Evolutionary conservation across 306 rosid genomes (phyloP).

Genomic region (Purshia tridentata): DNA sequence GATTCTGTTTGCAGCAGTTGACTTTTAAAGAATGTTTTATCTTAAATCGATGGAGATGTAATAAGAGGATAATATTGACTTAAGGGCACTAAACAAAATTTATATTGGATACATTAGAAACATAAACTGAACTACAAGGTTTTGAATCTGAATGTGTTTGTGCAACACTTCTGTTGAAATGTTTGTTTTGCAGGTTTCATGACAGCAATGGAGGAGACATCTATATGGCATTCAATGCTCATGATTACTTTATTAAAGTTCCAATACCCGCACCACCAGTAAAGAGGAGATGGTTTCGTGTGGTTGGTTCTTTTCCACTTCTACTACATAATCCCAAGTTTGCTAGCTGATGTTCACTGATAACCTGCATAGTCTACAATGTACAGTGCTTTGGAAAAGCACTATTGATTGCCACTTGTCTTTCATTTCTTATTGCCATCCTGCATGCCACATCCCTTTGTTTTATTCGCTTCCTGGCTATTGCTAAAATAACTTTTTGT

Average conservation of each 20-base stretch:
- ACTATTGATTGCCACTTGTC: background rate
- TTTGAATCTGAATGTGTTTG: background rate
- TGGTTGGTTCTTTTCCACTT: slow-evolving; percentile 60
- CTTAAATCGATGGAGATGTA: too few relatives aligned
- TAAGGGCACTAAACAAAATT: background rate
- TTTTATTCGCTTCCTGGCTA: background rate
- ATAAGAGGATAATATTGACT: background rate
- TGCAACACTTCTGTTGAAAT: background rate
- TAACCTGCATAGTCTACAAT: background rate
- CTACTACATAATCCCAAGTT: background rate
- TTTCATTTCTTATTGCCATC: background rate
- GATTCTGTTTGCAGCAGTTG: background rate
- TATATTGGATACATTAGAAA: background rate
- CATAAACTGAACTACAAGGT: background rate
- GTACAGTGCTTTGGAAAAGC: background rate
- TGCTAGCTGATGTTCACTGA: background rate
- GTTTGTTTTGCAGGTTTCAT: slow-evolving; percentile 61
- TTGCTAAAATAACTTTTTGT: background rate
- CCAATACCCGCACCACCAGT: slow-evolving; percentile 61
- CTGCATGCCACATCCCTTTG: background rate
- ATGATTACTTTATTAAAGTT: slow-evolving; percentile 53
- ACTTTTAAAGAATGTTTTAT: background rate
- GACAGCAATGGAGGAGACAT: slow-evolving; percentile 68
- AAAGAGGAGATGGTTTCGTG: slow-evolving; percentile 73
- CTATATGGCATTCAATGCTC: slow-evolving; percentile 91